Conservation (phyloP, 1,284 basidiomycete genomes). For the Phellopilus nigrolimitatus region DNA sequence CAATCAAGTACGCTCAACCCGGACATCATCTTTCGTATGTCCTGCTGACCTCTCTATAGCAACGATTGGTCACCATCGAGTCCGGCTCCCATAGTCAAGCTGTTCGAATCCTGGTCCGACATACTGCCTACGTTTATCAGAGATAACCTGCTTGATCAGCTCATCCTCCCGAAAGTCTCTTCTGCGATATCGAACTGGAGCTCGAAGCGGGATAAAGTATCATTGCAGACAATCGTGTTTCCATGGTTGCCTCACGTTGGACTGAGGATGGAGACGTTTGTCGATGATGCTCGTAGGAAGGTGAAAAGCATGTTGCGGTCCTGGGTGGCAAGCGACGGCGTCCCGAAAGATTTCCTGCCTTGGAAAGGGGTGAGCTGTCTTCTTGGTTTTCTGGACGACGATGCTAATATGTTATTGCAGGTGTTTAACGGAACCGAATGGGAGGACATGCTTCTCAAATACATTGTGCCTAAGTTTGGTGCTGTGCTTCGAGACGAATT, state of each 20-base stretch:
- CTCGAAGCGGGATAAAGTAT: conserved; percentile 47
- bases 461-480: conserved; percentile 86
- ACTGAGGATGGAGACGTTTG: conserved; percentile 68
- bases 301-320: conserved; percentile 72
- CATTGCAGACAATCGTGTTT: conserved; percentile 83
- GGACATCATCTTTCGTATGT: neutral
- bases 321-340: conserved; percentile 73
- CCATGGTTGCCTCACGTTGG: conserved; percentile 94
- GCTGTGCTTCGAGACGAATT: conserved; percentile 78
- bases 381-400: conserved; percentile 21
- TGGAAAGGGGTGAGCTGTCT: conserved; percentile 74
- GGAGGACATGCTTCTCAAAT: conserved; percentile 88
- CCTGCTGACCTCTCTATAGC: conserved; percentile 31
- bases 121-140: conserved; percentile 87
- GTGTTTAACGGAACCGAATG: conserved; percentile 79
- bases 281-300: conserved; percentile 84
- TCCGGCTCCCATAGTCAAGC: conserved; percentile 70
- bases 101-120: conserved; percentile 86
- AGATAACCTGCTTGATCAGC: conserved; percentile 94
- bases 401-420: conserved; percentile 30
- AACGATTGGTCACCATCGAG: conserved; percentile 85
- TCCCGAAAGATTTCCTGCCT: conserved; percentile 67
- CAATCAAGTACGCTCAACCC: conserved; percentile 59
- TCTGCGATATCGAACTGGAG: conserved; percentile 85
- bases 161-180: conserved; percentile 88